phyloP scores from a whole-genome alignment of 345 rosid species.

The Cardamine occulta region DNA sequence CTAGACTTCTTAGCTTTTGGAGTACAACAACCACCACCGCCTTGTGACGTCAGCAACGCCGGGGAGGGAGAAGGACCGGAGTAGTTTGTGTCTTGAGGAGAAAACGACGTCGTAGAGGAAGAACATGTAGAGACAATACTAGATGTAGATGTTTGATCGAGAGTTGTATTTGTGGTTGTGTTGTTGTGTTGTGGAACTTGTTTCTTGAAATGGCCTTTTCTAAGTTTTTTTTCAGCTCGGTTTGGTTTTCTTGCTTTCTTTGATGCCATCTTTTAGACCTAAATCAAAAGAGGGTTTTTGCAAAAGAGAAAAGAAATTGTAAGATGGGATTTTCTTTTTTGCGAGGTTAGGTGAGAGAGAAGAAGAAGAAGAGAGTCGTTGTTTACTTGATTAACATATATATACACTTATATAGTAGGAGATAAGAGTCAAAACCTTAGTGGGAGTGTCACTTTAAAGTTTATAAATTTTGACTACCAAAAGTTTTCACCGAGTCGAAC shows the following conservation, averaged over 20 bases:
- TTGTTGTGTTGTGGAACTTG: slow-evolving; percentile 32
- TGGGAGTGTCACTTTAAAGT: slow-evolving; percentile 35
- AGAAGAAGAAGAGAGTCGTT: slow-evolving; percentile 36
- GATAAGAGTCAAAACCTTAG: slow-evolving; percentile 32
- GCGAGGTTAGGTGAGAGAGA: slow-evolving; percentile 31
- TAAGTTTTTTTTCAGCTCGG: slow-evolving; percentile 19
- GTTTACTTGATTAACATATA: slow-evolving; percentile 29
- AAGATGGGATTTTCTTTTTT: background rate
- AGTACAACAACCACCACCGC: slow-evolving; percentile 57
- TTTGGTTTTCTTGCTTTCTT: slow-evolving; percentile 43
- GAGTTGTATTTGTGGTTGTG: slow-evolving; percentile 22
- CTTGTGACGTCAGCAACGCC: slow-evolving; percentile 19
- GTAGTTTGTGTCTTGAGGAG: slow-evolving; percentile 13
- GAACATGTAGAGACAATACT: slow-evolving; percentile 37
- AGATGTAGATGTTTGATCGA: slow-evolving; percentile 26
- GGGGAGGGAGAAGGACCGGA: slow-evolving; percentile 31
- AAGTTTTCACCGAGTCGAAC: slow-evolving; percentile 39
- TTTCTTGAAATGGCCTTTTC: slow-evolving; percentile 43
- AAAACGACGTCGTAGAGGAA: slow-evolving; percentile 28
- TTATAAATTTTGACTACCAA: slow-evolving; percentile 36
- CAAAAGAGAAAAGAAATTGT: background rate
- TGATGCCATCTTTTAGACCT: slow-evolving; percentile 41
- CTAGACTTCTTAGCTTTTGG: slow-evolving; percentile 75
- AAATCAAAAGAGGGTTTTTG: slow-evolving; percentile 18
- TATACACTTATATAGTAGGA: background rate